A percentile compares a stretch with the other conserved stretches of the same genome.
Evolutionary conservation across 345 rosid genomes (phyloP).

Genomic region (Gossypium longicalyx): DNA sequence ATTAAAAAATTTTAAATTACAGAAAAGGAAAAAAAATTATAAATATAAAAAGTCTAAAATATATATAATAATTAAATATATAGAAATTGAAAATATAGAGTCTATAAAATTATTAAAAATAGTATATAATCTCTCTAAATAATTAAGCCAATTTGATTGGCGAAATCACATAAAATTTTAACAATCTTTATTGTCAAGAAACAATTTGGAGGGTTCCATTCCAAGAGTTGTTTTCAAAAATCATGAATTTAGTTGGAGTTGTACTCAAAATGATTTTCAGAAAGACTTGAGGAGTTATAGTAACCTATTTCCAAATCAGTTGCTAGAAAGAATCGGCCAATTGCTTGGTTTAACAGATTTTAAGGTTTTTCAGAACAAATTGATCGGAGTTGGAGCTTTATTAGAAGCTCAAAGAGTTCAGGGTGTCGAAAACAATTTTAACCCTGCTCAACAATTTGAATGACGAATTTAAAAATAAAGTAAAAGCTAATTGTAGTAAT

Average conservation of each 20-base stretch:
- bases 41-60: too few species aligned
- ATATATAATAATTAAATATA: too few species aligned
- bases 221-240: slow-evolving; percentile 59
- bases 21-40: too few species aligned
- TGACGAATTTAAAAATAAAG: too few species aligned
- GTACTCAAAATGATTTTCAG: slow-evolving; percentile 49
- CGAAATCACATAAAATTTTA: slow-evolving; percentile 45
- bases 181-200: slow-evolving; percentile 35
- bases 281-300: slow-evolving; percentile 47
- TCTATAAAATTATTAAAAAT: too few species aligned
- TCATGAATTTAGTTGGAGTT: slow-evolving; percentile 30
- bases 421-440: slow-evolving; percentile 28
- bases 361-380: slow-evolving; percentile 43
- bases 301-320: slow-evolving; percentile 37
- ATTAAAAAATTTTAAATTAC: too few species aligned
- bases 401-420: slow-evolving; percentile 50
- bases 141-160: slow-evolving; percentile 48
- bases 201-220: slow-evolving; percentile 48
- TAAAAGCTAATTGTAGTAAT: too few species aligned
- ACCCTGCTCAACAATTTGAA: too few species aligned
- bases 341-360: slow-evolving; percentile 37
- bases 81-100: too few species aligned
- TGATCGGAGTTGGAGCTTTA: slow-evolving; percentile 65
- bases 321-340: slow-evolving; percentile 46
- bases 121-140: too few species aligned